A percentile compares a stretch with the other conserved stretches of the same genome.
Evolutionary conservation across 73 alveolate species (phyloP).

Genomic region (Tetrahymena borealis): DNA sequence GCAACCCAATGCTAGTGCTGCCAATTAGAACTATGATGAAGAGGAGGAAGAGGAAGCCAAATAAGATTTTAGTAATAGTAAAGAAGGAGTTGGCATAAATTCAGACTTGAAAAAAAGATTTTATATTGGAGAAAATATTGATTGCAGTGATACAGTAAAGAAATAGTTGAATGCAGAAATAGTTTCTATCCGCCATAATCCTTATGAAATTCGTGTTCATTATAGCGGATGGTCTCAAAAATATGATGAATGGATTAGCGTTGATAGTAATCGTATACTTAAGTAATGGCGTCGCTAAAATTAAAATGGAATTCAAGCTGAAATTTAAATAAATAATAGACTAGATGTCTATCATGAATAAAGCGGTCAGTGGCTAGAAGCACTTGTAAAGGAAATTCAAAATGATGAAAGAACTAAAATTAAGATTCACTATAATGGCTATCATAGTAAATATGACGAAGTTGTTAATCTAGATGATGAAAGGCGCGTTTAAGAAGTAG

Average conservation of each 20-base stretch:
- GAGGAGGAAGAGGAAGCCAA: not conserved
- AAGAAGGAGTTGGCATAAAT: not conserved
- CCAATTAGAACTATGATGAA: not conserved
- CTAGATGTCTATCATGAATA: not conserved
- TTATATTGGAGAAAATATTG: not conserved
- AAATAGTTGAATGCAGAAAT: not conserved
- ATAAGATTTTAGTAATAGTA: not conserved
- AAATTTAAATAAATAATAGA: not conserved
- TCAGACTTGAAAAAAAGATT: not conserved
- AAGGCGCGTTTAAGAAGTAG: not conserved
- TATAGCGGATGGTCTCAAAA: not conserved
- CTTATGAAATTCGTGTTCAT: not conserved
- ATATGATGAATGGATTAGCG: not conserved
- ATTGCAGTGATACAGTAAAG: not conserved
- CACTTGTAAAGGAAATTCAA: not conserved
- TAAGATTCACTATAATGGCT: not conserved
- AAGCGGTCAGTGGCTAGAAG: not conserved
- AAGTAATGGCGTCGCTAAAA: not conserved
- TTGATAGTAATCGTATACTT: not conserved
- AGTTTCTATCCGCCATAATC: not conserved
- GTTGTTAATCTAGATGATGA: not conserved
- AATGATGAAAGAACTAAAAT: not conserved
- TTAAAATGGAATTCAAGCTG: not conserved
- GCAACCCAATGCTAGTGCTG: not conserved
- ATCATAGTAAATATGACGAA: not conserved